These are phyloP conservation scores for Aspergillus novofumigatus DNA, from an alignment of 2,329 filamentous ascomycete species.

Conservation along the genomic window DNA sequence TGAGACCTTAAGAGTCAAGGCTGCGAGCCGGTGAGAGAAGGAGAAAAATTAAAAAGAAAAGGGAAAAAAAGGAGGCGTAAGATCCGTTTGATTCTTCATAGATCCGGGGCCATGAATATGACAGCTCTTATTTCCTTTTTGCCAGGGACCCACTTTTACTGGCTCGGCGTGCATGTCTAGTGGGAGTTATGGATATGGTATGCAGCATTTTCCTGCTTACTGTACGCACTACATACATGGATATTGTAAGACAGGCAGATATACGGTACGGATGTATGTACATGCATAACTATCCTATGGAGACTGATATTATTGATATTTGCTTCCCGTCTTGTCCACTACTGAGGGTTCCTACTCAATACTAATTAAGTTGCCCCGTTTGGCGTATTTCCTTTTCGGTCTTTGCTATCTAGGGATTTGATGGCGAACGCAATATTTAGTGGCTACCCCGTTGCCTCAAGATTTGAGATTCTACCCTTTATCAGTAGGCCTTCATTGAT, in stretches of 20 bases:
- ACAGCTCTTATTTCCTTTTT: constrained; percentile 26
- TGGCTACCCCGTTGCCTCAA: not conserved
- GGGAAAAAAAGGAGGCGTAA: constrained; percentile 1
- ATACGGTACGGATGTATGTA: not conserved
- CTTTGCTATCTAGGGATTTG: not conserved
- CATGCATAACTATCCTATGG: not conserved
- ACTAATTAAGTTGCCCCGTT: not conserved
- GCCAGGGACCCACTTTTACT: constrained; percentile 3
- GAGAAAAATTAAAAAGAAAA: not conserved
- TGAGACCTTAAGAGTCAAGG: not conserved
- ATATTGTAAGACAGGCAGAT: not conserved
- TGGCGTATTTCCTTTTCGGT: not conserved
- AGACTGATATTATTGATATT: not conserved
- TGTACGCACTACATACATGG: not conserved
- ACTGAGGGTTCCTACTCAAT: not conserved
- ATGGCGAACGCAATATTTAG: not conserved
- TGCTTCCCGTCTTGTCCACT: not conserved
- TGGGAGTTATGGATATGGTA: not conserved
- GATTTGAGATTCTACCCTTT: not conserved
- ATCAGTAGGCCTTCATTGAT: not conserved
- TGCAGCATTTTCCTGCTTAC: not conserved
- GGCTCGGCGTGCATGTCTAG: constrained; percentile 1
- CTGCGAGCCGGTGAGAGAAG: too few species aligned
- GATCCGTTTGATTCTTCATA: constrained; percentile 8
- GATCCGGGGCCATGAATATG: constrained; percentile 22